A percentile compares a stretch with the other conserved stretches of the same genome.
phyloP scores from a whole-genome alignment of 768 basidiomycete species.

The Boletus tylopilopsis region DNA sequence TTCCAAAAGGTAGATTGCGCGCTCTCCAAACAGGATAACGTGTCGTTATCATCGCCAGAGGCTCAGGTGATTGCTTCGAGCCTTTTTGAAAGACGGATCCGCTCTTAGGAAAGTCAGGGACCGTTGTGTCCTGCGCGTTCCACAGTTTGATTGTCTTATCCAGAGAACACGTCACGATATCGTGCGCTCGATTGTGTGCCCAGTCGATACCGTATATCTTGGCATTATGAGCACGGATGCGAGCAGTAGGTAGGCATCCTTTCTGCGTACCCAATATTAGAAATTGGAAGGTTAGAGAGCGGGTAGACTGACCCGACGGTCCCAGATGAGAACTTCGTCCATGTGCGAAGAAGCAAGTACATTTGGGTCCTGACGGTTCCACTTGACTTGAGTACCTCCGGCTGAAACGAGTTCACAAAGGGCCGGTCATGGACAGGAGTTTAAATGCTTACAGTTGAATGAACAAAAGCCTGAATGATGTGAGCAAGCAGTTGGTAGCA shows the following conservation, averaged over 20 bases:
- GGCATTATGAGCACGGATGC: conserved; percentile 77
- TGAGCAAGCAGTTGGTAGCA: neutral
- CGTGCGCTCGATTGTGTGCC: conserved; percentile 69
- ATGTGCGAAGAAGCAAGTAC: conserved; percentile 87
- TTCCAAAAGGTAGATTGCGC: conserved; percentile 86
- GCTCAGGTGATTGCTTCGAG: conserved; percentile 25
- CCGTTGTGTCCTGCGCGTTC: conserved; percentile 36
- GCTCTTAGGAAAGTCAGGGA: conserved; percentile 13
- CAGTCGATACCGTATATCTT: conserved; percentile 99
- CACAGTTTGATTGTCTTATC: conserved; percentile 93
- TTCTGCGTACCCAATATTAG: conserved; percentile 47
- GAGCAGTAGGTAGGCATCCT: conserved; percentile 77
- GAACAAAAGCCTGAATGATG: conserved; percentile 46
- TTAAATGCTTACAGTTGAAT: conserved; percentile 44
- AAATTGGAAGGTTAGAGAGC: neutral
- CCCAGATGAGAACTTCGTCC: conserved; percentile 90
- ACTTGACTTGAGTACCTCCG: conserved; percentile 94
- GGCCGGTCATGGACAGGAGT: neutral
- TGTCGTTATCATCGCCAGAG: conserved; percentile 59
- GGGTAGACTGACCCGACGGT: conserved; percentile 65
- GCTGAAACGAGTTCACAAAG: conserved; percentile 39
- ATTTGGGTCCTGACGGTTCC: conserved; percentile 86
- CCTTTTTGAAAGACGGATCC: conserved; percentile 8
- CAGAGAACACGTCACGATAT: conserved; percentile 91
- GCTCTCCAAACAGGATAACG: conserved; percentile 94